Evolutionary conservation across 2,329 filamentous ascomycete genomes (phyloP).

Genomic region (Cordyceps militaris): DNA sequence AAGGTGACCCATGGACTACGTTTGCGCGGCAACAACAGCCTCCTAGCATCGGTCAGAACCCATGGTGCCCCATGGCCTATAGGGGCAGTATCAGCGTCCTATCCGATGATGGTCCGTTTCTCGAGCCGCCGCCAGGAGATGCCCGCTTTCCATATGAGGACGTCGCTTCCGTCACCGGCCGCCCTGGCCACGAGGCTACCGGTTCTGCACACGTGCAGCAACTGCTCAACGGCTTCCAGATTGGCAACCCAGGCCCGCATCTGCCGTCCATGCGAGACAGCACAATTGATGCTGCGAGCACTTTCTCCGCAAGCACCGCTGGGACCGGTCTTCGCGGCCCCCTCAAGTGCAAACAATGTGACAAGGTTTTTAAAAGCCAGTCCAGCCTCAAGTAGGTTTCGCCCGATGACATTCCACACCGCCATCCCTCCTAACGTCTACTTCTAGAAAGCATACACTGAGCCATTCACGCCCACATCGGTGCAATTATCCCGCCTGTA

Average conservation of each 20-base stretch:
- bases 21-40: not conserved
- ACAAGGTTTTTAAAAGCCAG: not conserved
- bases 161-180: not conserved
- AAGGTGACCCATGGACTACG: not conserved
- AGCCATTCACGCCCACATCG: slow-evolving; percentile 62
- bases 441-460: slow-evolving; percentile 62
- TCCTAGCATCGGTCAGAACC: not conserved
- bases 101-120: slow-evolving; percentile 3
- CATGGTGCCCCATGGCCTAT: not conserved
- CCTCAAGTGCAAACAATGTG: not conserved
- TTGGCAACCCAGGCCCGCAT: not conserved
- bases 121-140: not conserved
- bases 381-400: slow-evolving; percentile 10
- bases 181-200: not conserved
- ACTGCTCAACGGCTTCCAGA: not conserved
- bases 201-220: not conserved
- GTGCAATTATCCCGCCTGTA: slow-evolving; percentile 55
- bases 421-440: not conserved
- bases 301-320: not conserved
- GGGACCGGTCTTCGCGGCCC: not conserved
- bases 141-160: not conserved
- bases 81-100: not conserved
- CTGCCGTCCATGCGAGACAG: slow-evolving; percentile 4
- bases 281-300: not conserved
- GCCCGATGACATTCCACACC: not conserved